Conservation (phyloP, 352 stramenopile genomes). For the Globisporangium canariense region DNA sequence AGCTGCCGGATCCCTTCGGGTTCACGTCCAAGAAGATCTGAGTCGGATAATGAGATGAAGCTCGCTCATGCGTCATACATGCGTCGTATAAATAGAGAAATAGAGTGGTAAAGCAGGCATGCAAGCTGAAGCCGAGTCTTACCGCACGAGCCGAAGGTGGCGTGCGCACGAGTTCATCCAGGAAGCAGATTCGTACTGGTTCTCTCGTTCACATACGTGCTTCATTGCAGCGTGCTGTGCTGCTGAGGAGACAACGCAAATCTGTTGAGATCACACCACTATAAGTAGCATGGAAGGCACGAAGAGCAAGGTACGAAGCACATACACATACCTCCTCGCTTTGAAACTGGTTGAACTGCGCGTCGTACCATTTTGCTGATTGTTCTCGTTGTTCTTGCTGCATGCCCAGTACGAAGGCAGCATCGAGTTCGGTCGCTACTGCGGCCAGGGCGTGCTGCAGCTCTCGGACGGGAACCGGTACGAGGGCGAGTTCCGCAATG, state of each 20-base stretch:
- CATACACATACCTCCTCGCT: too few species aligned
- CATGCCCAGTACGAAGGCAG: constrained; percentile 47
- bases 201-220: too few species aligned
- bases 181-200: too few species aligned
- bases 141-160: neutral
- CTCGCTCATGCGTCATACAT: neutral
- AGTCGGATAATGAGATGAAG: neutral
- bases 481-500: constrained; percentile 79
- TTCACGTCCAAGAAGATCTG: constrained; percentile 53
- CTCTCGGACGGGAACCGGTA: constrained; percentile 65
- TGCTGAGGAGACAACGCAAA: neutral
- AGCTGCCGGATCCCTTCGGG: constrained; percentile 62
- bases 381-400: neutral
- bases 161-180: too few species aligned
- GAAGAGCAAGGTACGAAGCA: constrained; percentile 14
- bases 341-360: too few species aligned
- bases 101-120: neutral
- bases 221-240: too few species aligned
- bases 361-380: neutral
- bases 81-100: constrained; percentile 19
- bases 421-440: constrained; percentile 57
- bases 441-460: constrained; percentile 50
- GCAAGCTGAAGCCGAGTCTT: neutral
- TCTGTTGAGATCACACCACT: neutral
- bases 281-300: constrained; percentile 10